These are phyloP conservation scores for Zoysia matrella DNA, from an alignment of 202 grass and related monocot genomes.

Conservation along the genomic window DNA sequence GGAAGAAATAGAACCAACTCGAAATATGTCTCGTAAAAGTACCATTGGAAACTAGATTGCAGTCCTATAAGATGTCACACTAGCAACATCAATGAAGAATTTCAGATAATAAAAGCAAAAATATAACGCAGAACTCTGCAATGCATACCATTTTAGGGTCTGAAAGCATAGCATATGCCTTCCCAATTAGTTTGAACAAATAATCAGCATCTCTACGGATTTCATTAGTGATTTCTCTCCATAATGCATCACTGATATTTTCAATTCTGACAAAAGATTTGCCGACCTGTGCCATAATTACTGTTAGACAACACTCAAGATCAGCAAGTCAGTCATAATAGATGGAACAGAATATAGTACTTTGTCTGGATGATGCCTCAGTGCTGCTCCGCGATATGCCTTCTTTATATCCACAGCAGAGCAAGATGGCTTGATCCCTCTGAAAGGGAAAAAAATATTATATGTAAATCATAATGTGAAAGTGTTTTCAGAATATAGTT, in stretches of 20 bases:
- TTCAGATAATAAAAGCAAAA: conserved; percentile 10
- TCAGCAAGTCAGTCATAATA: conserved; percentile 24
- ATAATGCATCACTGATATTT: conserved; percentile 58
- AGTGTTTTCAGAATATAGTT: neutral
- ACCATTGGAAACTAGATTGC: conserved; percentile 10
- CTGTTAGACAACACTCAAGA: conserved; percentile 39
- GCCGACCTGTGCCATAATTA: conserved; percentile 60
- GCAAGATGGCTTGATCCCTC: conserved; percentile 72
- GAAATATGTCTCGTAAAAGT: neutral
- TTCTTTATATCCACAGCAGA: conserved; percentile 80
- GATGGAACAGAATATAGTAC: conserved; percentile 43
- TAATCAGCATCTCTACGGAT: conserved; percentile 78
- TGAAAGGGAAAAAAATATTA: conserved; percentile 35
- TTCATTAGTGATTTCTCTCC: conserved; percentile 54
- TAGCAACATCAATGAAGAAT: conserved; percentile 13
- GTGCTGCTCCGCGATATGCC: conserved; percentile 82
- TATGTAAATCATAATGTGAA: conserved; percentile 25
- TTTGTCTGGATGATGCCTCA: conserved; percentile 85
- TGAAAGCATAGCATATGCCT: conserved; percentile 89
- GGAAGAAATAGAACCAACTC: no score
- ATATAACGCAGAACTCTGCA: conserved; percentile 7
- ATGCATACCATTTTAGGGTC: conserved; percentile 63
- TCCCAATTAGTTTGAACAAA: conserved; percentile 90
- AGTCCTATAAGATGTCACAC: neutral
- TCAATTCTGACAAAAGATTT: conserved; percentile 77